These are phyloP conservation scores for Phanerodontia chrysosporium DNA, from an alignment of 768 basidiomycete genomes.

Conservation along the genomic window DNA sequence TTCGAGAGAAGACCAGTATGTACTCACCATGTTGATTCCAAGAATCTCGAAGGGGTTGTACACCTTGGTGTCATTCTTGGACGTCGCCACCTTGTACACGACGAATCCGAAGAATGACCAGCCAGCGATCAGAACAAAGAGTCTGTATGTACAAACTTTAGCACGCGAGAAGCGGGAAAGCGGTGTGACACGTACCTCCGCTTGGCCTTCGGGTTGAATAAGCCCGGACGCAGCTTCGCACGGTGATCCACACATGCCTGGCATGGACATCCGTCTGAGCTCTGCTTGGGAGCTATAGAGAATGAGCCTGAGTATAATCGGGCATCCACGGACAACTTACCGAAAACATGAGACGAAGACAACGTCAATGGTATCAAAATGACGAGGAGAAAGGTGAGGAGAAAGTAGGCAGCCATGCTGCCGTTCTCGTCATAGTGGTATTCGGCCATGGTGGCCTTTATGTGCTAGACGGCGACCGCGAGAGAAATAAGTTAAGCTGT, in stretches of 20 bases:
- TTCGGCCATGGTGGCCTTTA: constrained; percentile 53
- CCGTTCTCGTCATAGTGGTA: constrained; percentile 86
- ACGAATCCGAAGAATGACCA: constrained; percentile 73
- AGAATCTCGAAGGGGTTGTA: constrained; percentile 96
- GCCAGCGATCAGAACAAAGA: constrained; percentile 56
- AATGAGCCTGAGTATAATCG: background rate
- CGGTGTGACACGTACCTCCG: constrained; percentile 52
- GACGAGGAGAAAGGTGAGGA: constrained; percentile 84
- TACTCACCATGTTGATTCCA: constrained; percentile 63
- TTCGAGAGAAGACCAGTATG: background rate
- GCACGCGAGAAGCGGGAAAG: no score
- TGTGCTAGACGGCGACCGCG: background rate
- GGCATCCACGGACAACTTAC: constrained; percentile 36
- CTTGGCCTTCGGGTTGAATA: constrained; percentile 44
- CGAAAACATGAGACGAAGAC: constrained; percentile 41
- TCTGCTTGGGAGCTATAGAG: constrained; percentile 18
- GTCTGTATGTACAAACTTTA: constrained; percentile 34
- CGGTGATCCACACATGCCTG: constrained; percentile 55
- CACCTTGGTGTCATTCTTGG: constrained; percentile 58
- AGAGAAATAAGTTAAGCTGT: background rate
- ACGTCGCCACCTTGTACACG: constrained; percentile 57
- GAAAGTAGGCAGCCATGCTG: constrained; percentile 85
- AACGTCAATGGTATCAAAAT: constrained; percentile 77
- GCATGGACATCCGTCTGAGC: constrained; percentile 50
- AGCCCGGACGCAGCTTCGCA: constrained; percentile 41